phyloP scores from a whole-genome alignment of 1,139 yeast species.

The Yamadazyma diddensiae region DNA sequence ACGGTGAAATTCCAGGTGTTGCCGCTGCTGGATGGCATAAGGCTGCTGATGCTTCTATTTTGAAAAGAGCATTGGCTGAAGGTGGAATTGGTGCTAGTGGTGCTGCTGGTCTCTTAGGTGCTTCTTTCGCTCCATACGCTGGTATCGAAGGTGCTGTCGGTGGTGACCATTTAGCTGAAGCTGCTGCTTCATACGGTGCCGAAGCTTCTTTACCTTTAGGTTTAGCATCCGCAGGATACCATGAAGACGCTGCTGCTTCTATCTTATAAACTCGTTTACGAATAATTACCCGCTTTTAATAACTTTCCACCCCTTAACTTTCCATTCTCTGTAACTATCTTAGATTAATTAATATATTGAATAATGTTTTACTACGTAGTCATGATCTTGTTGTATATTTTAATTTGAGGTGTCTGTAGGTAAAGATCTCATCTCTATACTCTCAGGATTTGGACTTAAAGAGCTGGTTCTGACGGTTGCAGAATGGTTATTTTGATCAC shows the following conservation, averaged over 20 bases:
- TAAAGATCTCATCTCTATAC: constrained; percentile 12
- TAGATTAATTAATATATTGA: constrained; percentile 1
- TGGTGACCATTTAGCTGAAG: constrained; percentile 13
- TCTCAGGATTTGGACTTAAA: constrained; percentile 10
- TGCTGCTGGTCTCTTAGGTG: constrained; percentile 11
- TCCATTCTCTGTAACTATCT: background rate
- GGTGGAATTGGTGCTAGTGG: constrained; percentile 15
- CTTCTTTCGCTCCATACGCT: constrained; percentile 7
- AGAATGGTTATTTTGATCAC: background rate
- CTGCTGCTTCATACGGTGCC: constrained; percentile 8
- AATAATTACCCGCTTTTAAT: background rate
- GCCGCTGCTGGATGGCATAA: constrained; percentile 9
- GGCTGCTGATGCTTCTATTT: constrained; percentile 12
- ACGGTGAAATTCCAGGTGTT: constrained; percentile 10
- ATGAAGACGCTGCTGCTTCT: constrained; percentile 10
- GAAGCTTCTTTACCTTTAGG: constrained; percentile 10
- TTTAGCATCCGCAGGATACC: constrained; percentile 9
- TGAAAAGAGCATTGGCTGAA: constrained; percentile 12
- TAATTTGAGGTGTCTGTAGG: constrained; percentile 3
- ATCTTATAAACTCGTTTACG: constrained; percentile 6
- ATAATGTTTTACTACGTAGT: background rate
- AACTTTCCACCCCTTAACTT: background rate
- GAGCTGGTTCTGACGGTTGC: constrained; percentile 6
- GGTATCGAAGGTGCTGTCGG: constrained; percentile 10
- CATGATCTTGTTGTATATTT: background rate